Evolutionary conservation across 169 alveolate species (phyloP), one percentile per base, ranked within the genome.

Genomic region (Cryptosporidium tyzzeri): DNA sequence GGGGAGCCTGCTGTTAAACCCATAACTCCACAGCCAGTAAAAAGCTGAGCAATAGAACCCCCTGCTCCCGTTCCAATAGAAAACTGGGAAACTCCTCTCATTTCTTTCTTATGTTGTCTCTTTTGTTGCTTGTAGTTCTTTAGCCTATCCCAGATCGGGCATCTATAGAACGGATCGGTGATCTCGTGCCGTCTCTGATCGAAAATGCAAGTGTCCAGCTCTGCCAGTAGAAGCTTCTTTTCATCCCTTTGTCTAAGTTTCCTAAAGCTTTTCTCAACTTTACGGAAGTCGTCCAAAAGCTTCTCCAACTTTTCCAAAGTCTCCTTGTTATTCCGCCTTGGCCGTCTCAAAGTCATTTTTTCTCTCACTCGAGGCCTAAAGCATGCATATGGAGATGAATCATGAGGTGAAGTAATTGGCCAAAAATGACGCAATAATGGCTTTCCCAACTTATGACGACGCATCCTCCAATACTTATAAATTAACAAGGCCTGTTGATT

Each of bases 161-260:
- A 95, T 29, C 93, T 93, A 84, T 95, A 95, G 18, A 93, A 94
- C 18, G 93, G 92, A 73, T 95, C 97, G 21, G 85, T 85, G 18
- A 92, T 84, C 73, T 95, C 97, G 80, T 93, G 93, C 29, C 95
- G 84, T 39, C 92, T 91, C 86, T 95, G 97, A 91, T 95, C 97
- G 48, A 94, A 94, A 55, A 95, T 84, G 41, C 94, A 93, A 10
- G 93, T 69, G 74, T 93, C 95, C 29, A 95, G 71, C 53, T 95
- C 96, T 6, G 96, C 93, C 8, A 94, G 86, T 71, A 95, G 68
- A 55, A 95, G 85, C 92, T 94, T 95, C 89, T 95, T 95, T 69
- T 95, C 97, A 68, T 95, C 97, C 26, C 97, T 91, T 51, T 95
- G 97, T 59, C 93, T 84, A 93, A 95, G 93, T 85, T 95, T 95